Evolutionary conservation across 495 filamentous ascomycete genomes (phyloP), one percentile per base, ranked within the genome.

Genomic region (Parachaetomium inaequale): DNA sequence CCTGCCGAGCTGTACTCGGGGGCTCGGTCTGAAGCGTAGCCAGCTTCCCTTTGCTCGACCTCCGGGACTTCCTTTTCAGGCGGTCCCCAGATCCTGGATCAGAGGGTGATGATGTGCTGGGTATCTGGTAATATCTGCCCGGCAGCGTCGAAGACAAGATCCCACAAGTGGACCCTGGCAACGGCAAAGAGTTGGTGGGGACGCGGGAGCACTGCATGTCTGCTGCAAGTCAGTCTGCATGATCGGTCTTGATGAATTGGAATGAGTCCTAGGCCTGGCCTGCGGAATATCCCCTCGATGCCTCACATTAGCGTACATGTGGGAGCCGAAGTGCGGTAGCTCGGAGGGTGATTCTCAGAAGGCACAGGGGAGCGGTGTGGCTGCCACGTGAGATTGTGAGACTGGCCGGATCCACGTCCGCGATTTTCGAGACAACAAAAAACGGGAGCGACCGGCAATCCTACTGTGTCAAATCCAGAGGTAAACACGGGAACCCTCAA

Each of bases 171-270:
- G 42, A 23, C 19, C 42, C 19, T 11, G 42, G n/a, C 19, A 46
- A 23, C 42, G 42, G 17, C 10, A 46, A 17, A 21, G 4, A 17
- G 42, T 23, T 46, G 14, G 42, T 46, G 42, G 42, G 42, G 42
- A 23, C 1, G 8, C 17, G 42, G 19, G 42, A 46, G 42, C 42
- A 46, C 42, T 40, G 42, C 42, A 46, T 23, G 15, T 21, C 42
- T 46, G 42, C 42, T 46, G 42, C 42, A 46, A 46, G 42, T 46
- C 42, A 46, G 42, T 23, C 19, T 46, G 42, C 42, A 43, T 46
- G 17, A 46, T 43, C 40, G 40, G 19, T 7, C n/a, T 23, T 6
- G 42, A 19, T 46, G 42, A 46, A 11, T 23, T 46, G 0, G 42
- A 15, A 40, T 12, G 34, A 36, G n/a, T n/a, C n/a, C n/a, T n/a